Evolutionary conservation across 1,284 basidiomycete species (phyloP).

Genomic region (Leccinum griseonigrum): DNA sequence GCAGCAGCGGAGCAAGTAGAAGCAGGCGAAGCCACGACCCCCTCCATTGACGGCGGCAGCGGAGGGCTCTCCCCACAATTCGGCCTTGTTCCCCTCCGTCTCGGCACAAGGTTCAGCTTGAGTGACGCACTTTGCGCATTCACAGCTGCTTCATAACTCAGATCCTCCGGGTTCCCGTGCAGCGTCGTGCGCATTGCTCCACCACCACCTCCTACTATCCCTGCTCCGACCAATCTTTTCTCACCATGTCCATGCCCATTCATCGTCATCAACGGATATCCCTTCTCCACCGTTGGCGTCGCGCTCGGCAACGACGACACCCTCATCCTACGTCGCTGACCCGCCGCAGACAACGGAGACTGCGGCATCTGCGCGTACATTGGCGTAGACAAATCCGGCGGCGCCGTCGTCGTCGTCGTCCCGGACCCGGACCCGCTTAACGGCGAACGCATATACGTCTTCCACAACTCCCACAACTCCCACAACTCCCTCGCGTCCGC

Average conservation of each 20-base stretch:
- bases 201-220: not conserved
- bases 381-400: conserved; percentile 7
- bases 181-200: conserved; percentile 35
- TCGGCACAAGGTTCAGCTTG: conserved; percentile 40
- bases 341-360: conserved; percentile 17
- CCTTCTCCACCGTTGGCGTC: conserved; percentile 48
- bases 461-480: conserved; percentile 65
- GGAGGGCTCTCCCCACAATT: conserved; percentile 1
- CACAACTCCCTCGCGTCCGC: conserved; percentile 47
- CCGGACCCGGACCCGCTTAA: conserved; percentile 32
- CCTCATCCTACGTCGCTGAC: conserved; percentile 44
- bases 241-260: conserved; percentile 20
- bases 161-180: conserved; percentile 53
- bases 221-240: not conserved
- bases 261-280: conserved; percentile 10
- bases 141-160: conserved; percentile 74
- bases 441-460: conserved; percentile 68
- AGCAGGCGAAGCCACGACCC: not conserved
- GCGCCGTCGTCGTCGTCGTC: conserved; percentile 1
- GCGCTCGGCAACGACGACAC: conserved; percentile 69
- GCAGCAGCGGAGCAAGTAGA: not conserved
- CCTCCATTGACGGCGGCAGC: conserved; percentile 17
- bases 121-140: conserved; percentile 59
- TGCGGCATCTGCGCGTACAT: conserved; percentile 22
- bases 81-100: conserved; percentile 18